Evolutionary conservation across 257 asterid species (phyloP), one percentile per base, ranked within the genome.

Genomic region (Salvia hispanica): DNA sequence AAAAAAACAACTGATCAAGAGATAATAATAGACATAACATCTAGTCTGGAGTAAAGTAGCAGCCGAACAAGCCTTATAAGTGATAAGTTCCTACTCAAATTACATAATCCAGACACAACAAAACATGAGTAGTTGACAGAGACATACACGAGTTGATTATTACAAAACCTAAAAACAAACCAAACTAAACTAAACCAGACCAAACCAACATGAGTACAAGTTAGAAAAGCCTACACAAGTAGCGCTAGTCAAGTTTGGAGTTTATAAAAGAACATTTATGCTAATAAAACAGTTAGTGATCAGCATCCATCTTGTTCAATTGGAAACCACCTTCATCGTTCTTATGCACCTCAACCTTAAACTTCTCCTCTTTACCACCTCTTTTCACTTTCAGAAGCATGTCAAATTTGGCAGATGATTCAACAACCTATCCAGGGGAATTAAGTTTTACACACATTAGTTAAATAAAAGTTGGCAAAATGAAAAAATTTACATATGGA

Each of bases 271-370:
- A 14, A n/a, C 25, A 48, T 48, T 21, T 6, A 48, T n/a, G 10
- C 18, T 5, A 48, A 14, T 8, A 48, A 14, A n/a, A 47, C 53
- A 47, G 25, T 43, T 18, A 79, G 75, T 74, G 73, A 66, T 79
- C 68, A 39, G 72, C 67, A 48, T 75, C 86, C 86, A 92, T 80
- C 66, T 83, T 81, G 69, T 83, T 83, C 91, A 92, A 70, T 56
- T 64, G 79, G 86, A 93, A 88, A 69, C 72, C 76, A 66, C 99
- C 99, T 43, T 93, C 85, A 14, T 12, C 39, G 10, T 70, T 77
- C 79, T 70, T 81, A 65, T 93, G 97, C 82, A 93, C 95, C 78
- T 85, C 85, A 18, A 93, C 97, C 86, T 81, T 88, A 79, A 83
- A 82, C 71, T 83, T 86, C 81, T 93, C 99, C 58, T 83, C 92